Base-by-base conservation (phyloP, 768 basidiomycete species). In the Hygrocybe coccinea region DNA sequence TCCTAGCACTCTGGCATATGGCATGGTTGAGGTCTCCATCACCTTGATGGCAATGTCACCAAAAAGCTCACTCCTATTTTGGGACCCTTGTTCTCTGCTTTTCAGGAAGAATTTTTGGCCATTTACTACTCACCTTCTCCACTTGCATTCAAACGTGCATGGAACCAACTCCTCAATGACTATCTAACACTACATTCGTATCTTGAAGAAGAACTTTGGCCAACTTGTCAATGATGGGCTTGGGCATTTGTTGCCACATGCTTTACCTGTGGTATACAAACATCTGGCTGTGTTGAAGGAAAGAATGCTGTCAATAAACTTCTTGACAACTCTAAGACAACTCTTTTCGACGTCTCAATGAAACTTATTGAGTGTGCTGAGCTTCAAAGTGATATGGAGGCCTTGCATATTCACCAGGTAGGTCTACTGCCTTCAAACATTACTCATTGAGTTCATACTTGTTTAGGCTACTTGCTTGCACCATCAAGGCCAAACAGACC, bases 241-340 rank as follows among this genome's bases (percentile, higher is more conserved):
- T 29, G 29, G 29, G 29, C 29, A 29, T 29, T 29, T 29, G 29
- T 29, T 29, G 29, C 64, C 25, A 17, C 52, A 22, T 24, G 50
- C 11, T 74, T 71, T 55, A 72, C 72, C 8, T 64, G 59, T 22
- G 72, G 71, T 0, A 60, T 72, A 5, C 50, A 69, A 2, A 74
- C 71, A 24, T 72, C 67, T 61, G 69, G 73, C 1, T 56, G 65
- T 1, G 62, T 69, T 1, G 69, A 72, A 54, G 48, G 39, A 0
- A 70, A 71, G 48, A 71, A 73, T 50, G 50, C 62, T 1, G 55
- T 69, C 22, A 70, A 62, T 22, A 68, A 69, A 49, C 41, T 11
- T 1, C 25, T 73, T 29, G 56, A 59, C 7, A 65, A 64, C 0
- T 47, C 8, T 8, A 29, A 64, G 53, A 65, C 60, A 36, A 61